A percentile compares a stretch with the other conserved stretches of the same genome.
Evolutionary conservation across 257 asterid genomes (phyloP).

Genomic region (Nicotiana undulata): DNA sequence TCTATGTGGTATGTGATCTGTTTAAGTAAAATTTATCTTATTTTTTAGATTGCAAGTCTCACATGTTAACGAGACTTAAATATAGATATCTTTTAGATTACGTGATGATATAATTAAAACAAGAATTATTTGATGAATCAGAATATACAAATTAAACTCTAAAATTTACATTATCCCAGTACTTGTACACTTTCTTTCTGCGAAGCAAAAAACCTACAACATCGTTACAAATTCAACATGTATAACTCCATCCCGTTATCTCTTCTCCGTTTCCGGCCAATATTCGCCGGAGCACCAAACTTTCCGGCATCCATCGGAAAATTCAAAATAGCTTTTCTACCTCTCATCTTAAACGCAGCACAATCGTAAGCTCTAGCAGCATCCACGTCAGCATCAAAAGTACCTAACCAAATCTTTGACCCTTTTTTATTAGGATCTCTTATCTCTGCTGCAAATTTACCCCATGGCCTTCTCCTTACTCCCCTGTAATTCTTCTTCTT

Average conservation of each 20-base stretch:
- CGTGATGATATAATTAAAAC: too few relatives aligned
- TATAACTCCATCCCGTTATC: not conserved
- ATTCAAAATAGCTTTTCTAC: slow-evolving; percentile 63
- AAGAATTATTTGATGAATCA: too few relatives aligned
- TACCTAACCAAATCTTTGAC: slow-evolving; percentile 76
- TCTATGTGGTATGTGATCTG: too few relatives aligned
- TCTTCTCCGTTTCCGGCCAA: slow-evolving; percentile 46
- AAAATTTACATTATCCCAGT: too few relatives aligned
- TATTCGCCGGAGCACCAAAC: slow-evolving; percentile 35
- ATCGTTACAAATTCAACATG: not conserved
- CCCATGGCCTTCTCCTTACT: slow-evolving; percentile 89
- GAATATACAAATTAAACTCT: too few relatives aligned
- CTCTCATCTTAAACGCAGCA: slow-evolving; percentile 87
- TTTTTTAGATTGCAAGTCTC: too few relatives aligned
- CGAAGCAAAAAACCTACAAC: too few relatives aligned
- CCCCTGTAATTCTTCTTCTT: slow-evolving; percentile 50
- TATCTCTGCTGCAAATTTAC: slow-evolving; percentile 84
- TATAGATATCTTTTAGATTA: too few relatives aligned
- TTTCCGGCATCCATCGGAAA: slow-evolving; percentile 82
- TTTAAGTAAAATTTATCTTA: too few relatives aligned
- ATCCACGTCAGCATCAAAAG: slow-evolving; percentile 53
- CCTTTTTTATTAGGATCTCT: slow-evolving; percentile 76
- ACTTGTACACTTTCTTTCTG: too few relatives aligned
- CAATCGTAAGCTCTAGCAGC: slow-evolving; percentile 88
- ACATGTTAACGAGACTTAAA: too few relatives aligned